phyloP scores from a whole-genome alignment of 2,329 filamentous ascomycete species.

The Cylindrodendrum hubeiense region DNA sequence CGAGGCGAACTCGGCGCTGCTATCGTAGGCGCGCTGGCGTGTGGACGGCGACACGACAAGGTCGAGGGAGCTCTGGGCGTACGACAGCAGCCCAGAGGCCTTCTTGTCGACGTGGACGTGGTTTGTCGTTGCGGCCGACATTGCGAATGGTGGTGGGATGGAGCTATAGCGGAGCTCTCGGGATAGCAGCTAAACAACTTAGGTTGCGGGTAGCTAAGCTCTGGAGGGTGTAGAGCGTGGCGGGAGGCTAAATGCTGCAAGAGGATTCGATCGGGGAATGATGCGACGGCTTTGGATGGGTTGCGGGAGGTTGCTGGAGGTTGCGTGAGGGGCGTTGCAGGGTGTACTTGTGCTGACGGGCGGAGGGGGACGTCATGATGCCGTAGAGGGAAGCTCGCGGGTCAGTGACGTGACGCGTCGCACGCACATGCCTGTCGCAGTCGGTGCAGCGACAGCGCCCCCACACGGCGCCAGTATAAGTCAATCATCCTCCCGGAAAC shows the following conservation, averaged over 20 bases:
- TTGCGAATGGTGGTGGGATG: neutral
- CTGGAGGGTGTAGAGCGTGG: neutral
- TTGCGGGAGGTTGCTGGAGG: neutral
- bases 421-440: neutral
- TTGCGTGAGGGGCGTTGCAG: neutral
- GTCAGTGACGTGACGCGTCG: slow-evolving; percentile 26
- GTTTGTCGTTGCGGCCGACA: slow-evolving; percentile 4
- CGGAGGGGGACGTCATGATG: slow-evolving; percentile 5
- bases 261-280: neutral
- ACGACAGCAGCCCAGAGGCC: slow-evolving; percentile 53
- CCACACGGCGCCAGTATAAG: no score
- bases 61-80: slow-evolving; percentile 60
- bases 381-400: slow-evolving; percentile 15
- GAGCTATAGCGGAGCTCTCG: neutral
- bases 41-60: slow-evolving; percentile 70
- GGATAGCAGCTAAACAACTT: neutral
- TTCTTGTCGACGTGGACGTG: slow-evolving; percentile 46
- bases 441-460: neutral
- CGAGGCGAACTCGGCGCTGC: slow-evolving; percentile 67
- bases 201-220: neutral
- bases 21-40: slow-evolving; percentile 68
- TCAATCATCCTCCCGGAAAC: no score
- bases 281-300: neutral
- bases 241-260: neutral
- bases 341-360: neutral